phyloP scores from a whole-genome alignment of 2,329 filamentous ascomycete genomes.

The Aciculosporium take region DNA sequence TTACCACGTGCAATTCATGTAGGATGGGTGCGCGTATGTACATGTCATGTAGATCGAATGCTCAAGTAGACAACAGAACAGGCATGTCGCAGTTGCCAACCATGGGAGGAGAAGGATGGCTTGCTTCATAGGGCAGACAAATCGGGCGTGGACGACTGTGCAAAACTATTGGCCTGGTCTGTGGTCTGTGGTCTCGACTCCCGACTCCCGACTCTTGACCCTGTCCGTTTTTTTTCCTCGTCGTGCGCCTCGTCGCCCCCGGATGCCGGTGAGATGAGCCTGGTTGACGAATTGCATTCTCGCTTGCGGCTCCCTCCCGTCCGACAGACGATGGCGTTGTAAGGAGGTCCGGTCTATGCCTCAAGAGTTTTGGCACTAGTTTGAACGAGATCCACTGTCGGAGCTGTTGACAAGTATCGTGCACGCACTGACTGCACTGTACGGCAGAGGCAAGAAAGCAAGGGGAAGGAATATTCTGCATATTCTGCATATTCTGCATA shows the following conservation, averaged over 20 bases:
- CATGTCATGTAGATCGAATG: neutral
- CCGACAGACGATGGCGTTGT: neutral
- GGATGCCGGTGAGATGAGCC: neutral
- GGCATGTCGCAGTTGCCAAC: neutral
- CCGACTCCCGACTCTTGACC: too few species aligned
- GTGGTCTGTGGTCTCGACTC: slow-evolving; percentile 1
- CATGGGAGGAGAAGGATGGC: neutral
- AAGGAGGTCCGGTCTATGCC: neutral
- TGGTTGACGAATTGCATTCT: slow-evolving; percentile 1
- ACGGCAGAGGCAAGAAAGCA: neutral
- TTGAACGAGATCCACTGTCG: neutral
- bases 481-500: too few species aligned
- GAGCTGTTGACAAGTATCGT: neutral
- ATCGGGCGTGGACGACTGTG: neutral
- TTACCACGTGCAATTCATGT: neutral
- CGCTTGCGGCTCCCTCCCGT: slow-evolving; percentile 6
- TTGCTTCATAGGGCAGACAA: slow-evolving; percentile 2
- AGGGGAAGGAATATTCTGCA: too few species aligned
- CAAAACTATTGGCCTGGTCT: slow-evolving; percentile 1
- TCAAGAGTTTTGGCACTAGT: neutral
- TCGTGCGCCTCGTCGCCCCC: neutral
- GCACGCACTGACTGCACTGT: too few species aligned
- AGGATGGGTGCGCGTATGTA: too few species aligned
- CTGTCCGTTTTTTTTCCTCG: neutral
- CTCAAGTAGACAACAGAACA: neutral